Evolutionary conservation across 2,329 filamentous ascomycete species (phyloP), one percentile per base, ranked within the genome.

Genomic region (Dothideomycetes sp.): DNA sequence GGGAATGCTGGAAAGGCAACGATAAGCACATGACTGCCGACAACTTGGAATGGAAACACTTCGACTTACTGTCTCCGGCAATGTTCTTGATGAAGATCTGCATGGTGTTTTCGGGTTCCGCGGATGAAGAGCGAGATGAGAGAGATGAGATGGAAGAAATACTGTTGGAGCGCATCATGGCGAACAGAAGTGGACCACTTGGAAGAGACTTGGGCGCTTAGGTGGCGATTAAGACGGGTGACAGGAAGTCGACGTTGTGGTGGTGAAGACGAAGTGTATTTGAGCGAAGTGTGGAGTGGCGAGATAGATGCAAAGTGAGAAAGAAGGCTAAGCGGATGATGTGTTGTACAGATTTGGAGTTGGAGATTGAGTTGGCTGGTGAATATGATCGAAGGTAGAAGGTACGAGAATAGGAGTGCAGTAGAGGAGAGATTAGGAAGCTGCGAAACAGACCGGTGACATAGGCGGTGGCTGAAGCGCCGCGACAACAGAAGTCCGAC

Each of bases 71-170:
- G 57, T 69, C 66, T 50, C 73, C 74, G 24, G 69, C 64, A 35
- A 75, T 61, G 53, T 69, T 70, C 62, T 75, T 76, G 58, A 78
- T 68, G 60, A 78, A 77, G 59, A 78, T 73, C 55, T 74, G 71
- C 63, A 76, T 75, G 27, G 65, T 74, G 37, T 71, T 65, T 40
- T 69, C 64, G 34, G 60, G 53, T 44, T 72, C 67, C 28, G 58
- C 54, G 22, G 59, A 58, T 4, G 57, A 54, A 23, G 63, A 62
- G 33, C 59, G 53, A 20, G 54, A 55, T 5, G 49, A 48, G 27
- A 45, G 22, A 23, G 63, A 64, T 53, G 58, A 60, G 52, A 63
- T 52, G 55, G 61, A 66, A 43, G 60, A 60, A 53, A 65, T 58
- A 58, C 60, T 62, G 52, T 59, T 62, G 45, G 59, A 60, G 44